Evolutionary conservation across 1,284 basidiomycete species (phyloP), one percentile per base, ranked within the genome.

Genomic region (Trametes versicolor): DNA sequence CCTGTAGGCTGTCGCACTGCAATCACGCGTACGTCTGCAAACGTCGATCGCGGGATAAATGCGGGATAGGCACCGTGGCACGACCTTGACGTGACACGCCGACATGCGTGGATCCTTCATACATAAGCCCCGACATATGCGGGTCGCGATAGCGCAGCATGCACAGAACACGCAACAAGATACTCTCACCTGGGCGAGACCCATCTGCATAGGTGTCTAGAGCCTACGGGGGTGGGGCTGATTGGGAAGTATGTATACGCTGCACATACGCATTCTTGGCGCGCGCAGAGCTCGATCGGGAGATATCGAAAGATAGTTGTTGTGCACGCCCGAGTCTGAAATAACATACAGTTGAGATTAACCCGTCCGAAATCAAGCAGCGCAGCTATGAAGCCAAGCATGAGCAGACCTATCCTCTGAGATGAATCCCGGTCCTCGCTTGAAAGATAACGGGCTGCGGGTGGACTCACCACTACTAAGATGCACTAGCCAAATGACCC

Each of bases 281-380:
- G 8, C 15, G 43, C 19, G 43, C n/a, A n/a, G 19, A 3, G 17
- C 19, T n/a, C 12, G 43, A 7, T 13, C 3, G 39, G 4, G 10
- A 41, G 39, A 41, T 13, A n/a, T 41, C 39, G 43, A 23, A 21
- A 48, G 23, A 48, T 13, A 48, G 21, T 23, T 7, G 12, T 48
- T 48, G 21, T 9, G n/a, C 45, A 23, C n/a, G 17, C 17, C 3
- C 23, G 45, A 23, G 23, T 12, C 13, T 19, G 15, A 29, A 49
- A 32, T 50, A 50, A 27, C 49, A 50, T 50, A 50, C 49, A 50
- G 25, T 50, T 50, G 49, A 50, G 15, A 50, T 48, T 23, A 34
- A 50, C 7, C 49, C 12, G 27, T 29, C 49, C 25, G 15, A 19
- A 15, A 50, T 32, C 13, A 50, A 50, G 25, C 4, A 50, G 29